These are phyloP conservation scores for Nymphaea colorata DNA, from an alignment of 164 flowering plant genomes.

Conservation along the genomic window DNA sequence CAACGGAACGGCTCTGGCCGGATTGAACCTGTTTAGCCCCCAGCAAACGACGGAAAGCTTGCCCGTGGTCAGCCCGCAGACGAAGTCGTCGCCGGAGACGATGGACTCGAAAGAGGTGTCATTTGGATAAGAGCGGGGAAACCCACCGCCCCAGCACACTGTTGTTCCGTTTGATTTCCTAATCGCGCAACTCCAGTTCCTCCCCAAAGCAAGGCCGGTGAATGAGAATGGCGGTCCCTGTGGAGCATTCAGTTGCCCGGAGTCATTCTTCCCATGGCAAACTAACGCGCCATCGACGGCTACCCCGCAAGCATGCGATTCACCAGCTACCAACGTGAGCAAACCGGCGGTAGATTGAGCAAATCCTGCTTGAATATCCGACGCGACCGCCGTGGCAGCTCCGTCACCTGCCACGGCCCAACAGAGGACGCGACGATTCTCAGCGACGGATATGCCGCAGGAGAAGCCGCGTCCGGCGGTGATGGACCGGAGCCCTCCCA, in stretches of 20 bases:
- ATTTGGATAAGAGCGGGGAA: constrained; percentile 2
- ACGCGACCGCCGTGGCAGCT: constrained; percentile 10
- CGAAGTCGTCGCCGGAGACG: constrained; percentile 47
- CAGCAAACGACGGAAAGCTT: constrained; percentile 67
- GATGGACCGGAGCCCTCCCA: constrained; percentile 14
- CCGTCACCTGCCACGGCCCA: background rate
- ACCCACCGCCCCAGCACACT: constrained; percentile 61
- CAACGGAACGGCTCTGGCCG: constrained; percentile 20
- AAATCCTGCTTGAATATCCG: constrained; percentile 27
- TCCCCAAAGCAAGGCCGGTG: constrained; percentile 33
- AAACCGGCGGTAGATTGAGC: constrained; percentile 68
- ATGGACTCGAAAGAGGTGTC: constrained; percentile 35
- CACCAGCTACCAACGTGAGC: constrained; percentile 52
- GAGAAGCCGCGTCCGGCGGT: constrained; percentile 56
- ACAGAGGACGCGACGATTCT: background rate
- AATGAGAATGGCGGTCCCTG: constrained; percentile 8
- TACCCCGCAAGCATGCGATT: constrained; percentile 51
- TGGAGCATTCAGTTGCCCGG: constrained; percentile 39
- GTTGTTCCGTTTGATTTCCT: constrained; percentile 26
- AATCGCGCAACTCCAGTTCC: constrained; percentile 33
- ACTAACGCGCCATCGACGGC: constrained; percentile 20
- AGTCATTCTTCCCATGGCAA: constrained; percentile 39
- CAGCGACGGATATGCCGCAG: constrained; percentile 38
- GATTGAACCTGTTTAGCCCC: constrained; percentile 56
- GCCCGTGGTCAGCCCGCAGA: constrained; percentile 69